Conservation (phyloP, 1,139 yeast genomes). For the Scheffersomyces parashehatae region DNA sequence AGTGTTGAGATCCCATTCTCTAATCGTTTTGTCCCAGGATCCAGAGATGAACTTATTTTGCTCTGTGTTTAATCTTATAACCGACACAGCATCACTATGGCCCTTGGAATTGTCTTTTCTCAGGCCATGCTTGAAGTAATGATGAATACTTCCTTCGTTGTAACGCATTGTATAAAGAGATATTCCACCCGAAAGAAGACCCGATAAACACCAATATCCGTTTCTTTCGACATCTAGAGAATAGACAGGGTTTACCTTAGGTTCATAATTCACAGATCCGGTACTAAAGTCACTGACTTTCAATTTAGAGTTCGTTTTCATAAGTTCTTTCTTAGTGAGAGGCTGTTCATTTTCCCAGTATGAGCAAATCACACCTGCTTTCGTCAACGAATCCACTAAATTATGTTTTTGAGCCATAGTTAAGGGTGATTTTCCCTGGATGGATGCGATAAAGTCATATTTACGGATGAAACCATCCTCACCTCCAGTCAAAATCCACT, state of each 20-base stretch:
- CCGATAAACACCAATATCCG: slow-evolving; percentile 84
- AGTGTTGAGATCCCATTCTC: slow-evolving; percentile 83
- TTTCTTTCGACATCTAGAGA: slow-evolving; percentile 81
- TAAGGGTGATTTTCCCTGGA: slow-evolving; percentile 86
- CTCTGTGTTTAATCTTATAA: slow-evolving; percentile 58
- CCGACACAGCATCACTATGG: slow-evolving; percentile 78
- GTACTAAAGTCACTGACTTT: slow-evolving; percentile 44
- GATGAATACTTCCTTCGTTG: slow-evolving; percentile 79
- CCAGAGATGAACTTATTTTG: slow-evolving; percentile 75
- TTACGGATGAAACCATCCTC: slow-evolving; percentile 93
- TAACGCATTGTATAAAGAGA: slow-evolving; percentile 80
- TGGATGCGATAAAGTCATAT: slow-evolving; percentile 81
- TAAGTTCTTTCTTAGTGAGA: slow-evolving; percentile 40
- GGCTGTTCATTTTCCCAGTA: slow-evolving; percentile 98
- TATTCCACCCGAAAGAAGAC: slow-evolving; percentile 84
- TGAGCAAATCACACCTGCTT: slow-evolving; percentile 78
- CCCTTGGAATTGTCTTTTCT: slow-evolving; percentile 24
- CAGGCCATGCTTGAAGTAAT: slow-evolving; percentile 58
- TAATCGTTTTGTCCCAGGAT: slow-evolving; percentile 80
- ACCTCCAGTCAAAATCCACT: slow-evolving; percentile 93
- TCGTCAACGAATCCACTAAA: slow-evolving; percentile 78
- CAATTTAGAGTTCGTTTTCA: slow-evolving; percentile 44
- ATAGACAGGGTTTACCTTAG: slow-evolving; percentile 79
- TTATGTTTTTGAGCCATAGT: slow-evolving; percentile 93
- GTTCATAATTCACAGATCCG: slow-evolving; percentile 56